Evolutionary conservation across 768 basidiomycete genomes (phyloP).

Genomic region (Kwoniella dejecticola): DNA sequence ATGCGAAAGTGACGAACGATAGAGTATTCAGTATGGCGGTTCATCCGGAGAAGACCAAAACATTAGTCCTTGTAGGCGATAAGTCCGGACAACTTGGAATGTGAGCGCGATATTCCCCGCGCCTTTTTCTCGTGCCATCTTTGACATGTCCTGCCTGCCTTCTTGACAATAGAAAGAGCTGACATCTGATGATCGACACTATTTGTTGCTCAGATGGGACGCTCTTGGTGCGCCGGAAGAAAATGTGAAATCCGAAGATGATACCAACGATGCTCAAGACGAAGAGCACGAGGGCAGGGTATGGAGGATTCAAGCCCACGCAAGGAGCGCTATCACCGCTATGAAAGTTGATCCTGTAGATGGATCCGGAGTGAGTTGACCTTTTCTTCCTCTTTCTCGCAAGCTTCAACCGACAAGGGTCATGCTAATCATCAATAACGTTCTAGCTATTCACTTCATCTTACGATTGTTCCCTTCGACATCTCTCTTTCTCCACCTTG

Average conservation of each 20-base stretch:
- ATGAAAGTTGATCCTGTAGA: slow-evolving; percentile 56
- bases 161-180: background rate
- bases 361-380: slow-evolving; percentile 50
- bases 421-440: too few species aligned
- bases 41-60: slow-evolving; percentile 55
- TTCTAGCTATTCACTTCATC: slow-evolving; percentile 55
- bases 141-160: background rate
- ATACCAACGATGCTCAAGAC: slow-evolving; percentile 27
- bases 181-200: too few species aligned
- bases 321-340: slow-evolving; percentile 50
- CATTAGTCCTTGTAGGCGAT: slow-evolving; percentile 56
- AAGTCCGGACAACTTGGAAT: slow-evolving; percentile 55
- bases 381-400: too few species aligned
- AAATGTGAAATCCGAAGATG: slow-evolving; percentile 28
- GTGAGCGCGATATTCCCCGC: slow-evolving; percentile 33
- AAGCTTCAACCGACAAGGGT: background rate
- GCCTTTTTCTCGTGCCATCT: background rate
- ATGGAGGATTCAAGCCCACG: slow-evolving; percentile 55
- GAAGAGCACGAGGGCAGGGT: slow-evolving; percentile 40
- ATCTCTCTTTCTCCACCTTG: slow-evolving; percentile 52
- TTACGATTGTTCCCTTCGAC: slow-evolving; percentile 58
- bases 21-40: slow-evolving; percentile 57
- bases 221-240: slow-evolving; percentile 41
- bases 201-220: slow-evolving; percentile 51
- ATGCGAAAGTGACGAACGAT: slow-evolving; percentile 55